Evolutionary conservation across 768 basidiomycete genomes (phyloP).

Genomic region (Crucibulum laeve): DNA sequence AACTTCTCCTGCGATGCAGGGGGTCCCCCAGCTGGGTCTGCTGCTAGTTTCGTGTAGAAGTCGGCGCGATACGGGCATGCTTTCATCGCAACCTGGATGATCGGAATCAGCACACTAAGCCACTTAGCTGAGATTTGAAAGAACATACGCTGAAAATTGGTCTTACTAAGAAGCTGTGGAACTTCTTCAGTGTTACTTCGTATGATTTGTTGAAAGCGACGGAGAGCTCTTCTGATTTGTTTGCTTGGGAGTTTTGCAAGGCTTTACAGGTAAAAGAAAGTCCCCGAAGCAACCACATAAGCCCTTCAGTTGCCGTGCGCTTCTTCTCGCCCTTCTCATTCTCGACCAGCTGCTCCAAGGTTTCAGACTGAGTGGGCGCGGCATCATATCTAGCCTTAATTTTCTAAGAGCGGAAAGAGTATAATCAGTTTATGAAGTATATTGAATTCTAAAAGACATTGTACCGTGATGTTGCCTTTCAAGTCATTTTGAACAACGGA

Average conservation of each 20-base stretch:
- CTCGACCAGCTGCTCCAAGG: conserved; percentile 79
- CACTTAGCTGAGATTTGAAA: background rate
- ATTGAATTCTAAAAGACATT: conserved; percentile 15
- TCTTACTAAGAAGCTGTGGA: conserved; percentile 77
- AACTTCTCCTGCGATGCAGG: conserved; percentile 44
- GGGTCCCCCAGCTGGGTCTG: conserved; percentile 50
- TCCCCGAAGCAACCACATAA: conserved; percentile 92
- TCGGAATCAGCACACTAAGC: background rate
- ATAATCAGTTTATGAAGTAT: conserved; percentile 3
- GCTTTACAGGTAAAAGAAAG: conserved; percentile 86
- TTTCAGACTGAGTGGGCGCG: conserved; percentile 57
- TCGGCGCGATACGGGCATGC: conserved; percentile 63
- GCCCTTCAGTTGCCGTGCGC: conserved; percentile 81
- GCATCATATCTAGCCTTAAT: conserved; percentile 76
- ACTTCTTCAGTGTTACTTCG: conserved; percentile 73
- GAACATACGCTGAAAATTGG: conserved; percentile 44
- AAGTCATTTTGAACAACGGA: conserved; percentile 79
- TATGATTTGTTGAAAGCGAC: conserved; percentile 80
- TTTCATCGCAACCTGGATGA: conserved; percentile 60
- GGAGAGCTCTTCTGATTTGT: conserved; percentile 61
- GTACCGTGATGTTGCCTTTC: conserved; percentile 86
- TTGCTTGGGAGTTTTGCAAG: conserved; percentile 64
- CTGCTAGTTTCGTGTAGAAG: conserved; percentile 66
- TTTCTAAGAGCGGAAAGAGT: conserved; percentile 57
- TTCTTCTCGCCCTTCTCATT: conserved; percentile 89